phyloP scores from a whole-genome alignment of 2,329 filamentous ascomycete genomes.

The Colletotrichum karsti region DNA sequence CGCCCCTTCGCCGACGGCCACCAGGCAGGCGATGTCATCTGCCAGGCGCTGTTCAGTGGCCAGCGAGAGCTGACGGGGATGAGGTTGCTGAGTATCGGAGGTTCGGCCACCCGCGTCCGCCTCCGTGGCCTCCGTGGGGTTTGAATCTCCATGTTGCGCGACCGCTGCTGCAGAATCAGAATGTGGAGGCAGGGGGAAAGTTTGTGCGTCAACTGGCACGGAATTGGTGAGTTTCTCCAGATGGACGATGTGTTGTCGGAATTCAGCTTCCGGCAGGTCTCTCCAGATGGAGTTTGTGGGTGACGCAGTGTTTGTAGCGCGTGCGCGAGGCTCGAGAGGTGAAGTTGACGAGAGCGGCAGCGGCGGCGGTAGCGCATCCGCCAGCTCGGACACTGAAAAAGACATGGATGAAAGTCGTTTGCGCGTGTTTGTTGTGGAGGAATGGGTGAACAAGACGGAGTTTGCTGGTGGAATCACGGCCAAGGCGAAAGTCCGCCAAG shows the following conservation, averaged over 20 bases:
- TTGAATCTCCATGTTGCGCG: not conserved
- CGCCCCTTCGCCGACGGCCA: slow-evolving; percentile 29
- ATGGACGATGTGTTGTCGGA: slow-evolving; percentile 22
- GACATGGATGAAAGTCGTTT: not conserved
- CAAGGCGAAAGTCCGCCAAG: not conserved
- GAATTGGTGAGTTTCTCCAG: slow-evolving; percentile 28
- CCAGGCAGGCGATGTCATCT: slow-evolving; percentile 25
- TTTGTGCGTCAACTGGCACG: slow-evolving; percentile 19
- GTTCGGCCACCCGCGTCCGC: not conserved
- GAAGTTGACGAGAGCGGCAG: not conserved
- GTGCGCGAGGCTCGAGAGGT: not conserved
- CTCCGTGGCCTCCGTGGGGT: not conserved
- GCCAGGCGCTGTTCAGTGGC: slow-evolving; percentile 23
- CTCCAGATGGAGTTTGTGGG: slow-evolving; percentile 22
- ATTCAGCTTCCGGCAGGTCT: slow-evolving; percentile 11
- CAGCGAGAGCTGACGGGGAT: slow-evolving; percentile 3
- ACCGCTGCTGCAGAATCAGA: not conserved
- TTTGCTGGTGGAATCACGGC: not conserved
- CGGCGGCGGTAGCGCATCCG: not conserved
- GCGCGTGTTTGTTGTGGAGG: not conserved
- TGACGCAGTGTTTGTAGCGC: slow-evolving; percentile 18
- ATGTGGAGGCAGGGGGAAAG: not conserved
- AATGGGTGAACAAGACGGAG: no score
- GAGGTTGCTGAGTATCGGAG: not conserved
- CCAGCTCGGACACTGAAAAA: not conserved